A percentile compares a stretch with the other conserved stretches of the same genome.
Evolutionary conservation across 148 eudicot species (phyloP).

Genomic region (Silene latifolia): DNA sequence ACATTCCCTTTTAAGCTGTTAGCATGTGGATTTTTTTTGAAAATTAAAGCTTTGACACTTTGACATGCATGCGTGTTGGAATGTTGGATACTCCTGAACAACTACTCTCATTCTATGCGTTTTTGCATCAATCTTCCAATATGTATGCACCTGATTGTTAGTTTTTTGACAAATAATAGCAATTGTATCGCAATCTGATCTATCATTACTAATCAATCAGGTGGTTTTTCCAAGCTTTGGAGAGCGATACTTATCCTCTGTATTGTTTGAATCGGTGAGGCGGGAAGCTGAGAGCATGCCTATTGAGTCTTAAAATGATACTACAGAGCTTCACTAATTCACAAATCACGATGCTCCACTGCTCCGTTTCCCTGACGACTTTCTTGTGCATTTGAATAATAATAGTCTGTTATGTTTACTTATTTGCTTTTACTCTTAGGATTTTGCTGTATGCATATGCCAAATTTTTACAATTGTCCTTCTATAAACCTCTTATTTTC

Average conservation of each 20-base stretch:
- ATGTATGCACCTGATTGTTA: background rate
- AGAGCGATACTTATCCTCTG: conserved; percentile 72
- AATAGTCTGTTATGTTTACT: background rate
- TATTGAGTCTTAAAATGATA: conserved; percentile 36
- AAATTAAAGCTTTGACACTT: too few relatives aligned
- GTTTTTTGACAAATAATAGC: background rate
- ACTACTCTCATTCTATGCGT: background rate
- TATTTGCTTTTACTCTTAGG: background rate
- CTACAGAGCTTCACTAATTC: background rate
- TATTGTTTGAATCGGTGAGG: conserved; percentile 68
- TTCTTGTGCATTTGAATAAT: background rate
- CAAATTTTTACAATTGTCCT: background rate
- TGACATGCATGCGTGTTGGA: too few relatives aligned
- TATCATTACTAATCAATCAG: conserved; percentile 31
- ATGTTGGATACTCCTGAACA: too few relatives aligned
- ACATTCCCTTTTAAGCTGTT: background rate
- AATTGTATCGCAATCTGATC: background rate
- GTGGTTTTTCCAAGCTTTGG: conserved; percentile 78
- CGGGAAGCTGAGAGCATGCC: conserved; percentile 52
- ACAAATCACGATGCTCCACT: background rate
- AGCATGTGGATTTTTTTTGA: too few relatives aligned
- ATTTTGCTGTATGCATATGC: background rate
- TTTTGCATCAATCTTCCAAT: background rate
- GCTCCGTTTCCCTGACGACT: background rate
- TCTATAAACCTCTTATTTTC: background rate